Evolutionary conservation across 257 asterid genomes (phyloP), one percentile per base, ranked within the genome.

Genomic region (Fraxinus cuspidata): DNA sequence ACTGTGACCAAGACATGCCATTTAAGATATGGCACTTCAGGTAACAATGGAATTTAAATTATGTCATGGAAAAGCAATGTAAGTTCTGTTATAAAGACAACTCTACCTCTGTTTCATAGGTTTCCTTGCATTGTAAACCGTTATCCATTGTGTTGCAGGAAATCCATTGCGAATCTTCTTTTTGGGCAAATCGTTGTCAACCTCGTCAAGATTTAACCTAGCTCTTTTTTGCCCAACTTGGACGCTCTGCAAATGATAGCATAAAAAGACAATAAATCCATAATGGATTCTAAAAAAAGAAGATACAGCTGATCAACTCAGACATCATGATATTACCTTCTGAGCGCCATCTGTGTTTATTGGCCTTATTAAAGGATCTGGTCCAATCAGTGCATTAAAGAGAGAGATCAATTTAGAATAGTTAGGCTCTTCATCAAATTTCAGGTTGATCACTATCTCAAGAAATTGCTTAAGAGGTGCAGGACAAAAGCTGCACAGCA

Each of bases 271-370:
- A 66, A 72, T 58, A 72, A 71, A 21, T 23, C 69, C 29, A 16
- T 16, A 35, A 53, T 69, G 40, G 16, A 42, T 42, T 18, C 49
- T 42, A 2, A 11, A 2, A 42, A 23, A 18, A 31, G 35, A 63
- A 42, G 68, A 5, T 28, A 70, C 2, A 64, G 21, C 13, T 23
- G 16, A 64, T 42, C 16, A 32, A 58, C 53, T 16, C 68, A 28
- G 49, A 35, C 27, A 68, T 25, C 66, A 70, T 19, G 29, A 31
- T 8, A 73, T 70, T 73, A 84, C 90, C 88, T 86, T 84, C 68
- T 84, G 90, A 32, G 90, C 90, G 44, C 90, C 88, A 27, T 86
- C 90, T n/a, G 85, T 86, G 69, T 86, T 82, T 69, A 86, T 73
- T 15, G 90, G 90, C 76, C 90, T 82, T 40, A 78, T 66, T 67